Evolutionary conservation across 1,284 basidiomycete genomes (phyloP).

Genomic region (Waitea zeae): DNA sequence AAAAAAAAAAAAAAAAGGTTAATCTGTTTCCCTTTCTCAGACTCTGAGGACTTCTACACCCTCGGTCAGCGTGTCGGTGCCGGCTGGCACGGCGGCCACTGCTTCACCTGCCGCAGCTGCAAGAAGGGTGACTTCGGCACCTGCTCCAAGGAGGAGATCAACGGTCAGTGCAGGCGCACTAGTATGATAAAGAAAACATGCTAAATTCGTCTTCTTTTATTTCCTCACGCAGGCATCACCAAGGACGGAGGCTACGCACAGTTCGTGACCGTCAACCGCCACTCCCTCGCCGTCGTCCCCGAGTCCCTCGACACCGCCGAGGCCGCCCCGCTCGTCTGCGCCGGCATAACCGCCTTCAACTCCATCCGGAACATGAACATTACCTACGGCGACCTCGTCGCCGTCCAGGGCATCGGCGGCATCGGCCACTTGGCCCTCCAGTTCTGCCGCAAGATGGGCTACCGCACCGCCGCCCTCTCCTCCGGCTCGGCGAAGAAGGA

Average conservation of each 20-base stretch:
- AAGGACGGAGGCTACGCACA: constrained; percentile 11
- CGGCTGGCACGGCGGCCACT: constrained; percentile 6
- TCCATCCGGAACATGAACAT: constrained; percentile 10
- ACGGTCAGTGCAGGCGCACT: constrained; percentile 1
- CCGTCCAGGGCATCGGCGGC: constrained; percentile 11
- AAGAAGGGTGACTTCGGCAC: constrained; percentile 5
- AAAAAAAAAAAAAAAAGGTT: no score
- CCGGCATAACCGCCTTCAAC: constrained; percentile 10
- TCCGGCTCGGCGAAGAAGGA: constrained; percentile 8
- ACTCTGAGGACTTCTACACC: constrained; percentile 5
- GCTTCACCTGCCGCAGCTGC: constrained; percentile 2
- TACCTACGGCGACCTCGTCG: constrained; percentile 6
- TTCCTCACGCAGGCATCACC: neutral
- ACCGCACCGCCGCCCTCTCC: constrained; percentile 8
- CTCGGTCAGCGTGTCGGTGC: constrained; percentile 4
- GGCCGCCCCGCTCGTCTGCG: constrained; percentile 6
- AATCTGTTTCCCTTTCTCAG: no score
- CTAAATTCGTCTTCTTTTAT: neutral
- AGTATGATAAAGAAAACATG: neutral
- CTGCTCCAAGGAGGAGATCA: constrained; percentile 4
- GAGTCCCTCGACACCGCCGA: constrained; percentile 4
- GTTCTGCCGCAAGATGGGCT: constrained; percentile 14
- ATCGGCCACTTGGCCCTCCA: constrained; percentile 17
- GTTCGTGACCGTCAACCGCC: constrained; percentile 8
- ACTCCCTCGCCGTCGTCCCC: constrained; percentile 4